Percentiles rank a stretch among this genome's conserved stretches.
These are phyloP conservation scores for Pythium oligandrum DNA, from an alignment of 352 stramenopile species.

Conservation along the genomic window DNA sequence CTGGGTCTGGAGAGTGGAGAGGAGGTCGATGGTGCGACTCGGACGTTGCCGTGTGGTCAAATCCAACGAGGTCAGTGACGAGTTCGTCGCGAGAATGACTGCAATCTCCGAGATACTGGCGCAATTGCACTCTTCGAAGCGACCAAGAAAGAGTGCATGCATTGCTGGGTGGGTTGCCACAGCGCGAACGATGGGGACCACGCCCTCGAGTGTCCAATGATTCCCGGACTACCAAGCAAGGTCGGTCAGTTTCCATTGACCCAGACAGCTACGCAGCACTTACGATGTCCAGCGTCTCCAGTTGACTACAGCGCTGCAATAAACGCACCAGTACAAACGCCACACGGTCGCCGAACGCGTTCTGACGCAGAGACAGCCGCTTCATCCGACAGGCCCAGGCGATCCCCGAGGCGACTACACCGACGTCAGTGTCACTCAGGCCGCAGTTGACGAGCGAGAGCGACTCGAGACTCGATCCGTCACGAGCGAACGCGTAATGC, in stretches of 20 bases:
- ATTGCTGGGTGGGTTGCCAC: slow-evolving; percentile 18
- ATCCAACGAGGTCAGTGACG: too few species aligned
- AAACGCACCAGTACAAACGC: slow-evolving; percentile 24
- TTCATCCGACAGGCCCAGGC: slow-evolving; percentile 31
- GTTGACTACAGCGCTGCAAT: slow-evolving; percentile 25
- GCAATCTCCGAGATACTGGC: too few species aligned
- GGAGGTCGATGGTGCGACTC: too few species aligned
- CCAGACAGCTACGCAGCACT: slow-evolving; percentile 2
- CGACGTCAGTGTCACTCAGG: slow-evolving; percentile 24
- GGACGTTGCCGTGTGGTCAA: too few species aligned
- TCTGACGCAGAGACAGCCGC: slow-evolving; percentile 30
- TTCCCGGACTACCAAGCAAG: slow-evolving; percentile 25
- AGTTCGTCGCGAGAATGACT: too few species aligned
- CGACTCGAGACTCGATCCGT: slow-evolving; percentile 15
- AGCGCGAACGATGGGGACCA: slow-evolving; percentile 15
- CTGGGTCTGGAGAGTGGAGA: too few species aligned
- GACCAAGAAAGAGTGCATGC: slow-evolving; percentile 27
- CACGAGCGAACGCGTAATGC: slow-evolving; percentile 36
- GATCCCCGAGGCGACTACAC: slow-evolving; percentile 37
- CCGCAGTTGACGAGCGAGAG: slow-evolving; percentile 35
- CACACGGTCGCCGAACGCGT: slow-evolving; percentile 25
- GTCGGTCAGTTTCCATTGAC: slow-evolving; percentile 1
- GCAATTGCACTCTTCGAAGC: slow-evolving; percentile 6
- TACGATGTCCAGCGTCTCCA: slow-evolving; percentile 38
- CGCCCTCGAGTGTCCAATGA: slow-evolving; percentile 21